phyloP scores from a whole-genome alignment of 2,329 filamentous ascomycete species.

The Colletotrichum cuscutae region DNA sequence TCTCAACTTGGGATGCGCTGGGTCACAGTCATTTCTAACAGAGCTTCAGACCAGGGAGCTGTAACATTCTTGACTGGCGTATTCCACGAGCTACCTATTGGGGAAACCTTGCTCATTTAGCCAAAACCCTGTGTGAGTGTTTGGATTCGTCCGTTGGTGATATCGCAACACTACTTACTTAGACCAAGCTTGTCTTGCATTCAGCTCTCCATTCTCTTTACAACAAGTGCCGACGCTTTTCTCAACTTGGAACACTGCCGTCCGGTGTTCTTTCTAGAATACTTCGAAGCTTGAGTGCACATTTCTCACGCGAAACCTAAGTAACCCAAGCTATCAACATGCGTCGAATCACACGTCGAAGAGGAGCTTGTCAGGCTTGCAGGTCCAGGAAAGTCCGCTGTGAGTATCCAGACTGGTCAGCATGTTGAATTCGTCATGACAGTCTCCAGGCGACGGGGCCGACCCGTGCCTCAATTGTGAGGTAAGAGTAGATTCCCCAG shows the following conservation, averaged over 20 bases:
- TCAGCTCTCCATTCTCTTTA: background rate
- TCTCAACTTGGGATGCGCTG: background rate
- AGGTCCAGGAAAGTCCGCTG: constrained; percentile 30
- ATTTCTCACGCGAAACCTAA: background rate
- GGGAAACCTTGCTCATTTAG: background rate
- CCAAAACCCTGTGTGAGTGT: background rate
- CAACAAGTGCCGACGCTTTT: background rate
- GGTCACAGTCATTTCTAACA: background rate
- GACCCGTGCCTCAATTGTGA: constrained; percentile 29
- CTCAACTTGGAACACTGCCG: background rate
- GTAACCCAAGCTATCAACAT: background rate
- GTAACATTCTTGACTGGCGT: background rate
- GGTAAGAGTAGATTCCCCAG: background rate
- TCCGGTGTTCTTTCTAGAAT: background rate
- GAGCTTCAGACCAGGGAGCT: background rate
- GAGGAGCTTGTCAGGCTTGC: constrained; percentile 28
- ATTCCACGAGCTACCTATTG: background rate
- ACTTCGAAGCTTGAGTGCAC: background rate
- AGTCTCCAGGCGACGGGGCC: constrained; percentile 17
- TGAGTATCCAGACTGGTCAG: background rate
- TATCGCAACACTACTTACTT: background rate
- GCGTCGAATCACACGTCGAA: constrained; percentile 28
- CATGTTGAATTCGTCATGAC: background rate
- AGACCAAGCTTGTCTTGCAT: constrained; percentile 13
- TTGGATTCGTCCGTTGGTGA: background rate